Conservation (phyloP, 2,329 filamentous ascomycete genomes). For the Alternaria sp. region DNA sequence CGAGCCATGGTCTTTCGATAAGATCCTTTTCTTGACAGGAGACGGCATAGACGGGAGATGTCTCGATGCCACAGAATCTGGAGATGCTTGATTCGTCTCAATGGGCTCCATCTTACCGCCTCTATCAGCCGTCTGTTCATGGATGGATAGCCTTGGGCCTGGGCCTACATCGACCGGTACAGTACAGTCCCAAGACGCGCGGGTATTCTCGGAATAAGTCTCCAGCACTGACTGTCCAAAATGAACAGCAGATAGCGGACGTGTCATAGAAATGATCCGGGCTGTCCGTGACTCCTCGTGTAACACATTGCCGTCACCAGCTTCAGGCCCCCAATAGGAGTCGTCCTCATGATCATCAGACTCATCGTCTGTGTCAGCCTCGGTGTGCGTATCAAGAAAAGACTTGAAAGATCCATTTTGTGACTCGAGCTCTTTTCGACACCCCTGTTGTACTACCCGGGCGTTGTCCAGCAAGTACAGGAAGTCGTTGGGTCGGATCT, state of each 20-base stretch:
- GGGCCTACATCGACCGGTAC: neutral
- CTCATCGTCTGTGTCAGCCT: slow-evolving; percentile 4
- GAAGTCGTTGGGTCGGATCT: slow-evolving; percentile 75
- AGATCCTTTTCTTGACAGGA: neutral
- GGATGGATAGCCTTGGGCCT: neutral
- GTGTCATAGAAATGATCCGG: slow-evolving; percentile 6
- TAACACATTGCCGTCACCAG: slow-evolving; percentile 23
- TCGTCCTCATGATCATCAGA: slow-evolving; percentile 3
- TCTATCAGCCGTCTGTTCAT: neutral
- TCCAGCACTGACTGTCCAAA: slow-evolving; percentile 27
- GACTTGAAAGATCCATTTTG: slow-evolving; percentile 54
- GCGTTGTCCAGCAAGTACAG: slow-evolving; percentile 80
- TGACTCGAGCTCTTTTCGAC: slow-evolving; percentile 61
- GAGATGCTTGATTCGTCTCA: neutral
- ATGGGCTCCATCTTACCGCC: neutral
- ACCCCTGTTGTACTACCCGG: slow-evolving; percentile 71
- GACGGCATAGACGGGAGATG: neutral
- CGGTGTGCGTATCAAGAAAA: slow-evolving; percentile 23
- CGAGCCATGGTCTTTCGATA: neutral
- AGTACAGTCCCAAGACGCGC: slow-evolving; percentile 3
- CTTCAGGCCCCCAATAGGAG: slow-evolving; percentile 13
- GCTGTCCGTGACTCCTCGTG: slow-evolving; percentile 24
- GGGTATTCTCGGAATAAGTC: slow-evolving; percentile 13
- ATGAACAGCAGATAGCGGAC: slow-evolving; percentile 24
- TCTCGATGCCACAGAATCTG: neutral